A percentile compares a stretch with the other conserved stretches of the same genome.
phyloP scores from a whole-genome alignment of 495 filamentous ascomycete species.

The Usnea hakonensis region DNA sequence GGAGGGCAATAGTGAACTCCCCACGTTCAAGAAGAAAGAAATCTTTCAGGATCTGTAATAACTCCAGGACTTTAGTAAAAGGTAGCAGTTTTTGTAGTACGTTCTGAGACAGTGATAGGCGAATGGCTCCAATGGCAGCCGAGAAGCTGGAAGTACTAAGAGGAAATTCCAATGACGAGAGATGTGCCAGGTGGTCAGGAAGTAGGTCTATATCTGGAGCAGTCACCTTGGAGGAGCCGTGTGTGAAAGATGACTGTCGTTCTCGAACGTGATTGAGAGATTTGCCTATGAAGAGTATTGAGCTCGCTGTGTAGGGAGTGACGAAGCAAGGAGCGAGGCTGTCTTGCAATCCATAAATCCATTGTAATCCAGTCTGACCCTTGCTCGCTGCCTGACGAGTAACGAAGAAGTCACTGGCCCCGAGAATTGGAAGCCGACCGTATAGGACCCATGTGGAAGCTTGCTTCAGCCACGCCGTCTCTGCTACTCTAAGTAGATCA shows the following conservation, averaged over 20 bases:
- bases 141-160: conserved; percentile 63
- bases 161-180: conserved; percentile 65
- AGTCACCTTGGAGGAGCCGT: conserved; percentile 28
- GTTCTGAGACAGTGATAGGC: conserved; percentile 72
- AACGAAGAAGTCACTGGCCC: conserved; percentile 75
- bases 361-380: conserved; percentile 22
- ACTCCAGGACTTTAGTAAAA: conserved; percentile 62
- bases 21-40: conserved; percentile 83
- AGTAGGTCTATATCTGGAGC: conserved; percentile 57
- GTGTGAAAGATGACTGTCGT: conserved; percentile 33
- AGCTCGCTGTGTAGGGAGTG: conserved; percentile 61
- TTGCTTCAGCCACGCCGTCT: conserved; percentile 86
- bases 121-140: conserved; percentile 62
- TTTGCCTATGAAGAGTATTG: conserved; percentile 84
- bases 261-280: conserved; percentile 73
- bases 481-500: conserved; percentile 65
- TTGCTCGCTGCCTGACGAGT: conserved; percentile 33
- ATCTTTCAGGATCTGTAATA: conserved; percentile 67
- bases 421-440: conserved; percentile 62
- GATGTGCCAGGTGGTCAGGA: conserved; percentile 60
- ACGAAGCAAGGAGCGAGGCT: conserved; percentile 71
- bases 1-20: conserved; percentile 82
- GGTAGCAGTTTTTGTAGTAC: conserved; percentile 75
- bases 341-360: conserved; percentile 48
- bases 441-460: conserved; percentile 84